Percentiles rank a stretch among this genome's conserved stretches.
Evolutionary conservation across 495 filamentous ascomycete genomes (phyloP).

Genomic region (Apiosordaria backusii): DNA sequence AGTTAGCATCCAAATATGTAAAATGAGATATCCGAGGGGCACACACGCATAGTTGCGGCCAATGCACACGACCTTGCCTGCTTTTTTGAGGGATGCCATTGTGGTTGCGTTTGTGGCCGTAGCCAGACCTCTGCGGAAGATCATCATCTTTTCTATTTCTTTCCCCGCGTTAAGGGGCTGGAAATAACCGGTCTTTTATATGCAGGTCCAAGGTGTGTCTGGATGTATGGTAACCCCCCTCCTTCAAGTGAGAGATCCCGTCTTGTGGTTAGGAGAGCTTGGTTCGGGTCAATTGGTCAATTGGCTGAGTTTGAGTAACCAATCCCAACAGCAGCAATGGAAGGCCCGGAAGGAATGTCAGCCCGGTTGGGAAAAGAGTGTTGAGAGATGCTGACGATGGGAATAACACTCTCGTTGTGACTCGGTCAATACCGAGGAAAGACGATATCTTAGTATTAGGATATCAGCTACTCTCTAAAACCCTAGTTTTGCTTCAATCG

Average conservation of each 20-base stretch:
- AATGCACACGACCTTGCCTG: conserved; percentile 91
- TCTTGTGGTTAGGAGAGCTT: neutral
- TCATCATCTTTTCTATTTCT: conserved; percentile 31
- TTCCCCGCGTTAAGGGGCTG: conserved; percentile 1
- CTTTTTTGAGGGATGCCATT: conserved; percentile 62
- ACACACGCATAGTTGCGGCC: conserved; percentile 95
- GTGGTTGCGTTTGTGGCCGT: conserved; percentile 53
- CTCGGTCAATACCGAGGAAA: neutral
- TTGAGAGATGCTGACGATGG: neutral
- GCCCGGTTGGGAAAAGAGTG: neutral
- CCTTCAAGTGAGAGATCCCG: neutral
- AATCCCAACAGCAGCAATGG: neutral
- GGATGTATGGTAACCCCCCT: neutral
- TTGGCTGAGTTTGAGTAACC: neutral
- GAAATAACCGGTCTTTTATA: neutral
- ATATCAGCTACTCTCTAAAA: neutral
- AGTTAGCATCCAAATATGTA: conserved; percentile 17
- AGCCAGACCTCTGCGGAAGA: conserved; percentile 41
- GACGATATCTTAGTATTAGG: neutral
- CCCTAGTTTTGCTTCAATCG: neutral
- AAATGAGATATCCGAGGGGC: conserved; percentile 13
- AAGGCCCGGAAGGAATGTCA: neutral
- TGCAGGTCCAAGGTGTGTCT: neutral
- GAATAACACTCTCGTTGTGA: neutral
- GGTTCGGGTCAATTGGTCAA: neutral